Evolutionary conservation across 2,329 filamentous ascomycete species (phyloP).

Genomic region (Colletotrichum higginsianum): DNA sequence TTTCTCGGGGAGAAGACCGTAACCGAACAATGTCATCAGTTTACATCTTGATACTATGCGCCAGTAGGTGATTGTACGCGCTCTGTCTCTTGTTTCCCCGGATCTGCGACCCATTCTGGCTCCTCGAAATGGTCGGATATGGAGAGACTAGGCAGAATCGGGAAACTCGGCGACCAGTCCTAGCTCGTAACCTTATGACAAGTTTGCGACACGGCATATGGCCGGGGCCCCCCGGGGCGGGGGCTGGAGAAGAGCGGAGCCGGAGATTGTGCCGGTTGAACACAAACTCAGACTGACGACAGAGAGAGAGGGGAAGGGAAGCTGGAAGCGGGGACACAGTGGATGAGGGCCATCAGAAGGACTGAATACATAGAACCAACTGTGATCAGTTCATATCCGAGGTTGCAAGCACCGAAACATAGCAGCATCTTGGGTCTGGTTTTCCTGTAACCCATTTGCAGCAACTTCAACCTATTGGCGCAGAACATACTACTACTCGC

Average conservation of each 20-base stretch:
- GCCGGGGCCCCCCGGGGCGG: slow-evolving; percentile 7
- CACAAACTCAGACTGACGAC: neutral
- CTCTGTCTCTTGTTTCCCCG: neutral
- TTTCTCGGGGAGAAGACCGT: slow-evolving; percentile 28
- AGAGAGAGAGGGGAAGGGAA: neutral
- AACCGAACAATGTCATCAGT: neutral
- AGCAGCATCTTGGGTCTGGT: neutral
- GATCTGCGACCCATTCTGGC: neutral
- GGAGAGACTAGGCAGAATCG: slow-evolving; percentile 10
- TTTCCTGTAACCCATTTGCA: neutral
- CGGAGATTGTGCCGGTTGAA: slow-evolving; percentile 24
- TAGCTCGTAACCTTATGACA: slow-evolving; percentile 6
- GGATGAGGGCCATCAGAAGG: neutral
- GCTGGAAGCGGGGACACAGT: slow-evolving; percentile 7
- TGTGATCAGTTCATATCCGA: neutral
- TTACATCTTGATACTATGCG: neutral
- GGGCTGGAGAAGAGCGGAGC: slow-evolving; percentile 18
- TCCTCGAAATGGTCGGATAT: no score
- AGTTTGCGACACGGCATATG: slow-evolving; percentile 5
- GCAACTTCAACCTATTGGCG: no score
- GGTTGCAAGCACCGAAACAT: neutral
- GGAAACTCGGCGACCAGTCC: slow-evolving; percentile 35
- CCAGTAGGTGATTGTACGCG: neutral
- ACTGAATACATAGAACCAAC: slow-evolving; percentile 17
- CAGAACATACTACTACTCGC: neutral